Conservation (phyloP, 768 basidiomycete genomes). For the Paxillus involutus region DNA sequence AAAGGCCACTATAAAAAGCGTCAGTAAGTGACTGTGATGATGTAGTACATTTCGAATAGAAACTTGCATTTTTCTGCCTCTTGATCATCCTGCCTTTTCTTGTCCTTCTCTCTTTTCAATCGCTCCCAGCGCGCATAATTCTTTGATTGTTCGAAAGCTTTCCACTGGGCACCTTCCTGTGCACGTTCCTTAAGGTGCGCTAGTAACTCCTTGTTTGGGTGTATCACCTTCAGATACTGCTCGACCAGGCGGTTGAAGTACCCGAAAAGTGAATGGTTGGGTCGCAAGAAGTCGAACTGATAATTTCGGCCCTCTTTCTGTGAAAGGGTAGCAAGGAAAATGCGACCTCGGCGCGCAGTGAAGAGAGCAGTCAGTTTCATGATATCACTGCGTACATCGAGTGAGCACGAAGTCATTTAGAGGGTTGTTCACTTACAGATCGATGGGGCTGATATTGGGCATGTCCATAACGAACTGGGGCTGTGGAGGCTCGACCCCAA, state of each 20-base stretch:
- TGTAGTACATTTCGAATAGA: not conserved
- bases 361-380: constrained; percentile 96
- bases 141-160: constrained; percentile 70
- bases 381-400: constrained; percentile 63
- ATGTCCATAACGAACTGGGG: constrained; percentile 84
- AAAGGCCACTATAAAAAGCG: constrained; percentile 67
- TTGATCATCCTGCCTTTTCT: constrained; percentile 85
- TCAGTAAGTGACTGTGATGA: constrained; percentile 3
- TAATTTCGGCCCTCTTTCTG: constrained; percentile 91
- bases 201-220: constrained; percentile 76
- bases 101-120: constrained; percentile 78
- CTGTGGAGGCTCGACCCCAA: constrained; percentile 74
- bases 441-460: constrained; percentile 84
- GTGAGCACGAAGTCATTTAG: not conserved
- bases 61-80: constrained; percentile 87
- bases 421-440: constrained; percentile 67
- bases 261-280: constrained; percentile 92
- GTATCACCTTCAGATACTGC: constrained; percentile 88
- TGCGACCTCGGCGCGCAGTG: constrained; percentile 86
- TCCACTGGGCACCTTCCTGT: constrained; percentile 70
- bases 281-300: constrained; percentile 96
- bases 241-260: constrained; percentile 98
- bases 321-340: constrained; percentile 83
- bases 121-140: constrained; percentile 89
- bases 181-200: constrained; percentile 70